Conservation (phyloP, 1,284 basidiomycete species). For the Malassezia japonica region DNA sequence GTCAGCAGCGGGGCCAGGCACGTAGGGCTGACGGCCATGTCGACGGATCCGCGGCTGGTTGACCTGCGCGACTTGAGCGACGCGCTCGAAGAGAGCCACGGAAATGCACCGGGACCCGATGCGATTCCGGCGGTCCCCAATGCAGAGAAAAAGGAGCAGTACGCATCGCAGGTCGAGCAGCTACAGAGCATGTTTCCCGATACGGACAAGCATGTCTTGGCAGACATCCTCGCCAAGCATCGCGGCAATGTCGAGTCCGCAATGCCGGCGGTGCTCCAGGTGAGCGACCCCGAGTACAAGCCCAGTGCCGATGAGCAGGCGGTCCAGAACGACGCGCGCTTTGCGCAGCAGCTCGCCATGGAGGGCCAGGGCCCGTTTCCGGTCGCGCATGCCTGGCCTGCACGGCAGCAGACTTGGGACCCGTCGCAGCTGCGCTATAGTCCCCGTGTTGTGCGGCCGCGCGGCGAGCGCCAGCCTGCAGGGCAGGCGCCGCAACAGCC, state of each 20-base stretch:
- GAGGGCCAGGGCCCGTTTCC: not conserved
- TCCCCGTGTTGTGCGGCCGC: constrained; percentile 5
- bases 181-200: constrained; percentile 12
- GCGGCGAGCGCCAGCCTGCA: not conserved
- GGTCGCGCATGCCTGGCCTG: not conserved
- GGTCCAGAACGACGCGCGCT: not conserved
- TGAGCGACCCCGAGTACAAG: constrained; percentile 8
- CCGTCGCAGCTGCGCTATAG: constrained; percentile 8
- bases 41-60: not conserved
- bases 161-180: not conserved
- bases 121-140: not conserved
- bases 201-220: not conserved
- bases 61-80: constrained; percentile 2
- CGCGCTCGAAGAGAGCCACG: not conserved
- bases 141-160: not conserved
- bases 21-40: not conserved
- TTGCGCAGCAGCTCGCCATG: not conserved
- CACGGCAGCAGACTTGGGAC: constrained; percentile 3
- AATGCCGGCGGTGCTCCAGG: constrained; percentile 1
- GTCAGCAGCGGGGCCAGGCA: not conserved
- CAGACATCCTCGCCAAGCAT: not conserved
- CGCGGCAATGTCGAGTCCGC: constrained; percentile 8
- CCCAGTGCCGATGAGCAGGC: not conserved
- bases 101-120: not conserved
- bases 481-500: not conserved